phyloP scores from a whole-genome alignment of 768 basidiomycete genomes.

The Boletus rufocinnamomeus region DNA sequence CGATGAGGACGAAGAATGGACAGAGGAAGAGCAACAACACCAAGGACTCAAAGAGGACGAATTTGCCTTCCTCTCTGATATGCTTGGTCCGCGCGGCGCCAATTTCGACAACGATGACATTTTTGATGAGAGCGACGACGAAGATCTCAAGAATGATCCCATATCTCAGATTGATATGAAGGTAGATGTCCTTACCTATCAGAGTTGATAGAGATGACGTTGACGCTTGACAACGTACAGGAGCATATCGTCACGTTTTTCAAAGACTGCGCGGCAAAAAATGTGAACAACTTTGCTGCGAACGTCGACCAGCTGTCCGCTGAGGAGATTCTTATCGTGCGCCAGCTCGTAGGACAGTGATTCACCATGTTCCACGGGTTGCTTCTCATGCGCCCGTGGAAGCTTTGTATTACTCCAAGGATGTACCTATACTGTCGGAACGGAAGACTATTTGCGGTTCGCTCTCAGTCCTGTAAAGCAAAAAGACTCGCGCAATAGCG shows the following conservation, averaged over 20 bases:
- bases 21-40: constrained; percentile 75
- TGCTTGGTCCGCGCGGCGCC: constrained; percentile 72
- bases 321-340: constrained; percentile 73
- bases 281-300: constrained; percentile 61
- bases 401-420: constrained; percentile 11
- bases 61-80: constrained; percentile 80
- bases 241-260: constrained; percentile 71
- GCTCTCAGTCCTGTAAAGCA: not conserved
- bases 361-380: not conserved
- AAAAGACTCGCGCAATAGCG: not conserved
- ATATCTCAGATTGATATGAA: constrained; percentile 84
- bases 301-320: constrained; percentile 65
- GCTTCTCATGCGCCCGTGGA: not conserved
- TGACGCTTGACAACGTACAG: constrained; percentile 38
- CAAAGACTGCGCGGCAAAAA: constrained; percentile 62
- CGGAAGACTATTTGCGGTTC: not conserved
- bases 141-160: constrained; percentile 85
- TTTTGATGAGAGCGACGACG: constrained; percentile 76
- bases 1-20: constrained; percentile 94
- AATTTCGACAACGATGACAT: constrained; percentile 78
- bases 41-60: constrained; percentile 70
- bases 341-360: constrained; percentile 43
- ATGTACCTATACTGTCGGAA: constrained; percentile 12
- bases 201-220: constrained; percentile 19
- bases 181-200: constrained; percentile 35